These are phyloP conservation scores for Penicillium fimorum DNA, from an alignment of 495 filamentous ascomycete species.

Conservation along the genomic window DNA sequence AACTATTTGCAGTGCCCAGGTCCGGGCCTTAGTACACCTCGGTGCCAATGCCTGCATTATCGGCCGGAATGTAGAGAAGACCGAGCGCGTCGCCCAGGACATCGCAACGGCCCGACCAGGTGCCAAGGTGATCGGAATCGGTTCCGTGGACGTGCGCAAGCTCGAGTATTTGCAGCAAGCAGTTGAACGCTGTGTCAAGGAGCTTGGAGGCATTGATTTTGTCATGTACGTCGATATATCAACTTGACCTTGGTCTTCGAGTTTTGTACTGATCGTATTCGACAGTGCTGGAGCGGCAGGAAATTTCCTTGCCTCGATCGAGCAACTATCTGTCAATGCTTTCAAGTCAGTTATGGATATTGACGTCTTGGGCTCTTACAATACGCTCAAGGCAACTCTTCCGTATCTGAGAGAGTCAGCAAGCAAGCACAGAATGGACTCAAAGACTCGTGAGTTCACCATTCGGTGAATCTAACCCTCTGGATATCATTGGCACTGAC, in stretches of 20 bases:
- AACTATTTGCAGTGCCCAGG: slow-evolving; percentile 90
- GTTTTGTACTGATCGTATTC: slow-evolving; percentile 12
- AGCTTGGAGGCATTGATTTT: slow-evolving; percentile 85
- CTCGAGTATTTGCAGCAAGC: slow-evolving; percentile 66
- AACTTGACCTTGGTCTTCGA: background rate
- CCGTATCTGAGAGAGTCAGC: slow-evolving; percentile 76
- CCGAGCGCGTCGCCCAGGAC: slow-evolving; percentile 71
- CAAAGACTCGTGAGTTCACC: slow-evolving; percentile 40
- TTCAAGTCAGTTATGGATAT: slow-evolving; percentile 98
- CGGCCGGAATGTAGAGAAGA: slow-evolving; percentile 88
- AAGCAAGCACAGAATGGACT: slow-evolving; percentile 53
- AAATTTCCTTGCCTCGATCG: slow-evolving; percentile 90
- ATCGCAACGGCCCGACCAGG: slow-evolving; percentile 76
- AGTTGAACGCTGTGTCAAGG: slow-evolving; percentile 71
- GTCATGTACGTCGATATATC: slow-evolving; percentile 67
- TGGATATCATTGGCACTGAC: background rate
- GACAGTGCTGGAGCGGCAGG: slow-evolving; percentile 87
- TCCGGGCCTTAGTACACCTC: slow-evolving; percentile 83
- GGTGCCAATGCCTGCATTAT: slow-evolving; percentile 93
- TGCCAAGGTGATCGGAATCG: slow-evolving; percentile 81
- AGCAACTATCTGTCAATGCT: slow-evolving; percentile 76
- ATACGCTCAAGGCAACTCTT: slow-evolving; percentile 89
- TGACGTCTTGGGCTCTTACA: slow-evolving; percentile 88
- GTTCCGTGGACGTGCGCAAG: slow-evolving; percentile 79
- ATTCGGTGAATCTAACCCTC: background rate